Evolutionary conservation across 495 filamentous ascomycete species (phyloP), one percentile per base, ranked within the genome.

Genomic region (Aspergillus saccharolyticus): DNA sequence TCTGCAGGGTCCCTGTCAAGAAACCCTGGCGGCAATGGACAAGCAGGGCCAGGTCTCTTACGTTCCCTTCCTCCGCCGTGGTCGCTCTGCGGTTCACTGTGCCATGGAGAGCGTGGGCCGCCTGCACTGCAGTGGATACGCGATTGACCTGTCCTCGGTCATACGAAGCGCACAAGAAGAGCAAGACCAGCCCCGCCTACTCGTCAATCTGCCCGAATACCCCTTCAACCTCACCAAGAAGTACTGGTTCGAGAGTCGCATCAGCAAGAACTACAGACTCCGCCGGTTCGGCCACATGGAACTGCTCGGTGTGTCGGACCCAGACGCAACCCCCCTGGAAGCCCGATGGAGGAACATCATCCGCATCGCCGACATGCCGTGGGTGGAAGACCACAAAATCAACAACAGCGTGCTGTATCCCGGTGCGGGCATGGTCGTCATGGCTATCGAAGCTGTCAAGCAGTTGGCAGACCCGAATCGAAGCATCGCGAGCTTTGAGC

Each of bases 181-280:
- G 24, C 25, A 54, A 42, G 45, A 58, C 2, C 55, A 50, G 10
- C 44, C 17, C 28, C 20, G 33, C 7, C 18, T 66, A 2, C 52
- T 76, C 10, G 54, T 70, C 9, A 70, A 83, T 46, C 59, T 83
- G 0, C 80, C 80, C 1, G 63, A 66, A 21, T 80, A 80, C 45
- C 28, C 47, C 8, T 80, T 75, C 69, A 74, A 79, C 42, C 78
- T 79, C 45, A 57, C 48, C 24, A 33, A 52, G 16, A 3, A 25
- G 17, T 56, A 50, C 17, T 56, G 54, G 54, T 47, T 50, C n/a
- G 54, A 55, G 22, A 65, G 50, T 22, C 51, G 60, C 16, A 19
- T 46, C 12, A 60, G 58, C 18, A 47, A 46, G 16, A 42, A 19
- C 4, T 24, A 52, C 42, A 46, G 58, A 2, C 17, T 52, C 4